Base-by-base conservation (phyloP, 352 stramenopile genomes). In the Globisporangium rhizosaccharum region DNA sequence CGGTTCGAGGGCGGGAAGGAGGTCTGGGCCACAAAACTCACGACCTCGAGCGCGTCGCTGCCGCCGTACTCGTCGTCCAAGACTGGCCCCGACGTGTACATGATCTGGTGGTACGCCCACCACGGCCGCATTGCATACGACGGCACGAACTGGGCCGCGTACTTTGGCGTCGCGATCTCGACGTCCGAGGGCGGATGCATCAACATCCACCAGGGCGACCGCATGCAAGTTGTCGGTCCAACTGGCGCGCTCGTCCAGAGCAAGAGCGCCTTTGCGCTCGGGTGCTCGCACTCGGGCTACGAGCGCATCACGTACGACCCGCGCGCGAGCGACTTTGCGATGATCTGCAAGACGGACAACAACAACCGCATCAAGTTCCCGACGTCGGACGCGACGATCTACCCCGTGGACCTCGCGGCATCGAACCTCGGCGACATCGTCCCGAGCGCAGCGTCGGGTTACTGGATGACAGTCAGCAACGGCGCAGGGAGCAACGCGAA, bases 91-190 rank as follows among this genome's bases (percentile, higher is more conserved):
- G 60, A 87, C 37, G 76, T 84, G 46, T 87, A 67, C 58, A 87
- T 87, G 76, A 78, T 87, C 66, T 87, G 72, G 74, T 87, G 76
- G 76, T 87, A 87, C 68, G 72, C 74, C 0, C 76, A 87, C 56
- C 76, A 87, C 63, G 76, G 76, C 20, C 76, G 76, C 7, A 80
- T 87, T 53, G 74, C 72, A 11, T 84, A 57, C 51, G 74, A 87
- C 56, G 74, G 73, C 51, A 76, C 65, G 28, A 84, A 84, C 70
- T 87, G 76, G 76, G 76, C 74, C 18, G 70, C 76, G 41, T 87
- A 84, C 71, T 87, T 84, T 42, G 76, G 76, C 26, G 64, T 65
- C 6, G 74, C 76, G 8, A 75, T 87, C 66, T 87, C 76, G 14
- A 79, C 69, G 37, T 82, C 74, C 0, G 62, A 87, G 44, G 58